Evolutionary conservation across 768 basidiomycete species (phyloP), one percentile per base, ranked within the genome.

Genomic region (Tulasnella sp.): DNA sequence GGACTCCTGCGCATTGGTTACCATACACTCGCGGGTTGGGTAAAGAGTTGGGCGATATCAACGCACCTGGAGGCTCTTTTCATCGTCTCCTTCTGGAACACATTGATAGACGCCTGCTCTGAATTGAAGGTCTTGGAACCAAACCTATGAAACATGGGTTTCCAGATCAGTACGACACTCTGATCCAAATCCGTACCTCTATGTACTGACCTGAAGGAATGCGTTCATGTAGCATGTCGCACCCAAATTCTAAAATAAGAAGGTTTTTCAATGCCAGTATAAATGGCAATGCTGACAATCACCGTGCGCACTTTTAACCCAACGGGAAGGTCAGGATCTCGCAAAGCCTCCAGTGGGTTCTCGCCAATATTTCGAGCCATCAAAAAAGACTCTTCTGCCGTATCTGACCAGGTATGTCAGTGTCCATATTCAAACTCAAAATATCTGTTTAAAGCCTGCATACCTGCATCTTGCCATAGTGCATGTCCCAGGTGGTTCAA

Each of bases 161-260:
- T 27, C 32, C 38, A 52, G 23, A 51, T 8, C 24, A 50, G 27
- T 44, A 58, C 15, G 34, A 15, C 34, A 3, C 23, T 10, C 30
- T 41, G 38, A 41, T n/a, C 45, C 9, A 42, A 26, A 11, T 38
- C 27, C 56, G 19, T 48, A 7, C 34, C 34, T 38, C 34, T 38
- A 5, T 38, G 34, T 15, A 38, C 68, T 38, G 65, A 86, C 90
- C 74, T 98, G 94, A 47, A 98, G 77, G 63, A 88, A 96, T 19
- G 91, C 91, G 70, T 96, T 96, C 62, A 90, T 93, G 65, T 97
- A 98, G 69, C 95, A 98, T 3, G 95, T 97, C 17, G 94, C 94
- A 3, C 95, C 95, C 19, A 98, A 80, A 69, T 98, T 97, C 91
- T 93, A 53, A 54, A 55, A 53, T 27, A 15, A 66, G 41, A 17